phyloP scores from a whole-genome alignment of 257 asterid genomes.

The Rehmannia glutinosa region DNA sequence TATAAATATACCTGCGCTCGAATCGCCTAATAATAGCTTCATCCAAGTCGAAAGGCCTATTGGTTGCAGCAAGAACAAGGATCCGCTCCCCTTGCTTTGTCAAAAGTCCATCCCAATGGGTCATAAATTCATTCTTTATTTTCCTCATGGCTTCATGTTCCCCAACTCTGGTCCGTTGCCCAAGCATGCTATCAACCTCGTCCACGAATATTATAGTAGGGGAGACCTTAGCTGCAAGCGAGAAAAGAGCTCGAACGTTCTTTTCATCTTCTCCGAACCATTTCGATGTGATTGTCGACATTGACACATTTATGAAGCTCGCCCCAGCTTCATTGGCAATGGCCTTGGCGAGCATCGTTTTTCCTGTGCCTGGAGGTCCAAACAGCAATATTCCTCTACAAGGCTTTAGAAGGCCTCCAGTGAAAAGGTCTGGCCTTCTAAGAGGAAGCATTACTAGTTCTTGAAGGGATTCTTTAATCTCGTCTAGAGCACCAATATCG shows the following conservation, averaged over 20 bases:
- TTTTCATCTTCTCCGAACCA: conserved; percentile 98
- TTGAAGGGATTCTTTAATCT: conserved; percentile 81
- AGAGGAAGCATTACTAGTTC: conserved; percentile 98
- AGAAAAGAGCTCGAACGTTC: conserved; percentile 89
- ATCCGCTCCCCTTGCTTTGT: conserved; percentile 75
- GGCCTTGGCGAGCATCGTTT: conserved; percentile 97
- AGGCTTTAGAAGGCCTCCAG: conserved; percentile 91
- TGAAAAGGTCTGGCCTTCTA: conserved; percentile 86
- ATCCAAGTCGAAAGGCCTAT: conserved; percentile 90
- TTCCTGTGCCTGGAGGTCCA: conserved; percentile 97
- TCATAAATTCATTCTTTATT: conserved; percentile 87
- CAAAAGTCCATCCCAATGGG: conserved; percentile 89
- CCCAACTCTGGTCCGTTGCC: conserved; percentile 87
- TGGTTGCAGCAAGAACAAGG: conserved; percentile 95
- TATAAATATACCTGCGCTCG: conserved; percentile 72
- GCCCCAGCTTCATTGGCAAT: conserved; percentile 97
- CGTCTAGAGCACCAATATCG: conserved; percentile 80
- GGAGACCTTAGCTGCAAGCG: conserved; percentile 85
- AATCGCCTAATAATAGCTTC: conserved; percentile 94
- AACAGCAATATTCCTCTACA: conserved; percentile 92
- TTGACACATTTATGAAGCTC: conserved; percentile 89
- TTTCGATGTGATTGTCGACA: conserved; percentile 94
- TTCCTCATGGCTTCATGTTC: conserved; percentile 96
- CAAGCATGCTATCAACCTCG: conserved; percentile 97
- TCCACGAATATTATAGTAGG: conserved; percentile 89